Conservation (phyloP, 495 filamentous ascomycete species). For the Penicillium crystallinum region DNA sequence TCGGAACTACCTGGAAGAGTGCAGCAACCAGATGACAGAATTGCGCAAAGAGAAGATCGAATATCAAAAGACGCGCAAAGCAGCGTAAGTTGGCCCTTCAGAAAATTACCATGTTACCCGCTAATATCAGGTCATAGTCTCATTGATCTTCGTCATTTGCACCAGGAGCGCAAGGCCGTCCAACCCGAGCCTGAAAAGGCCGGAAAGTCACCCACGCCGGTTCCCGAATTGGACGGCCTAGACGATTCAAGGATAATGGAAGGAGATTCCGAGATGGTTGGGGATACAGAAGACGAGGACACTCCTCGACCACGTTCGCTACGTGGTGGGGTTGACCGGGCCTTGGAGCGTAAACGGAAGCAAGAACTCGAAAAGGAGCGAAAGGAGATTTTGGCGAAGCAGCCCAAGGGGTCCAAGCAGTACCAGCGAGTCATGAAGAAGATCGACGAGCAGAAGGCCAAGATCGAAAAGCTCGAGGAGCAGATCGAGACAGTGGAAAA, state of each 20-base stretch:
- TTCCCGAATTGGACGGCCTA: slow-evolving; percentile 50
- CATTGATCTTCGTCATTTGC: slow-evolving; percentile 74
- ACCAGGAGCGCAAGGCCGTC: slow-evolving; percentile 83
- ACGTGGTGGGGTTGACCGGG: slow-evolving; percentile 71
- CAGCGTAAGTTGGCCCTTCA: slow-evolving; percentile 56
- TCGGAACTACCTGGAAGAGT: slow-evolving; percentile 82
- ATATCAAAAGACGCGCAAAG: slow-evolving; percentile 75
- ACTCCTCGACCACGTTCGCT: slow-evolving; percentile 59
- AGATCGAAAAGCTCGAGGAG: slow-evolving; percentile 73
- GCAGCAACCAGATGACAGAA: slow-evolving; percentile 84
- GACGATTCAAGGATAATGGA: slow-evolving; percentile 63
- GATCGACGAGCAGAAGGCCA: slow-evolving; percentile 77
- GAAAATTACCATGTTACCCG: not conserved
- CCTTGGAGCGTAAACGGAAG: slow-evolving; percentile 75
- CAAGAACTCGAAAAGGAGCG: slow-evolving; percentile 76
- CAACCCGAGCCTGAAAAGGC: slow-evolving; percentile 55
- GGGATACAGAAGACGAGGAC: slow-evolving; percentile 61
- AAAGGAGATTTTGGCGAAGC: slow-evolving; percentile 72
- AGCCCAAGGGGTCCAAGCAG: slow-evolving; percentile 81
- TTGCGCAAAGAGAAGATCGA: slow-evolving; percentile 94
- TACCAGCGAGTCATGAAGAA: slow-evolving; percentile 82
- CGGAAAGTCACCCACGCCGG: slow-evolving; percentile 56
- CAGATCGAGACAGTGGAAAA: slow-evolving; percentile 81
- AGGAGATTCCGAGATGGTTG: slow-evolving; percentile 42
- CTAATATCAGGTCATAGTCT: slow-evolving; percentile 47